These are phyloP conservation scores for Geopyxis carbonaria DNA, from an alignment of 495 filamentous ascomycete genomes.

Conservation along the genomic window DNA sequence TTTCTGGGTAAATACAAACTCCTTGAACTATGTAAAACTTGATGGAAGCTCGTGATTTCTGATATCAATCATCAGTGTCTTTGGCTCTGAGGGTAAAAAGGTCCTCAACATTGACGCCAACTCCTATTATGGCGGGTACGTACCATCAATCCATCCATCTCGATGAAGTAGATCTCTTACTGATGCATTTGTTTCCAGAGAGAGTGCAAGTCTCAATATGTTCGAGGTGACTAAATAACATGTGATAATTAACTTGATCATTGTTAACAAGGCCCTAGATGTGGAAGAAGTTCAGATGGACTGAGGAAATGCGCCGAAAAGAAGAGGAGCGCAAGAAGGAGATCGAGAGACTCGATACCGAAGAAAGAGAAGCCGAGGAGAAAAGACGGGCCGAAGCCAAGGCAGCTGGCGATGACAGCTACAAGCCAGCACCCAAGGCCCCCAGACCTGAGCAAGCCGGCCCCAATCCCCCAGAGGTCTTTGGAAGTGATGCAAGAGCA, in stretches of 20 bases:
- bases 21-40: too few relatives aligned
- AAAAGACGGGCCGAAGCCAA: constrained; percentile 7
- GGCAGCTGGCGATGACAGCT: constrained; percentile 12
- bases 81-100: constrained; percentile 98
- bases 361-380: constrained; percentile 52
- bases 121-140: constrained; percentile 95
- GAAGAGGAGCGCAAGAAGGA: constrained; percentile 47
- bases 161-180: neutral
- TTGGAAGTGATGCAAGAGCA: constrained; percentile 77
- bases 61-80: constrained; percentile 40
- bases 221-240: constrained; percentile 19
- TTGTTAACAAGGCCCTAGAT: constrained; percentile 12
- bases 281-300: constrained; percentile 27
- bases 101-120: constrained; percentile 98
- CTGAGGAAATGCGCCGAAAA: constrained; percentile 22
- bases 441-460: constrained; percentile 12
- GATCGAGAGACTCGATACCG: constrained; percentile 58
- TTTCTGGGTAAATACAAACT: constrained; percentile 80
- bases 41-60: constrained; percentile 4
- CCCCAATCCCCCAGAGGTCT: constrained; percentile 18
- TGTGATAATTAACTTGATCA: neutral
- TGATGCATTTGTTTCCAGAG: constrained; percentile 7
- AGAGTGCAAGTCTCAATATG: constrained; percentile 25
- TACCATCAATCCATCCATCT: constrained; percentile 12
- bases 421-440: constrained; percentile 8